Evolutionary conservation across 345 rosid genomes (phyloP), one percentile per base, ranked within the genome.

Genomic region (Boechera divaricarpa): DNA sequence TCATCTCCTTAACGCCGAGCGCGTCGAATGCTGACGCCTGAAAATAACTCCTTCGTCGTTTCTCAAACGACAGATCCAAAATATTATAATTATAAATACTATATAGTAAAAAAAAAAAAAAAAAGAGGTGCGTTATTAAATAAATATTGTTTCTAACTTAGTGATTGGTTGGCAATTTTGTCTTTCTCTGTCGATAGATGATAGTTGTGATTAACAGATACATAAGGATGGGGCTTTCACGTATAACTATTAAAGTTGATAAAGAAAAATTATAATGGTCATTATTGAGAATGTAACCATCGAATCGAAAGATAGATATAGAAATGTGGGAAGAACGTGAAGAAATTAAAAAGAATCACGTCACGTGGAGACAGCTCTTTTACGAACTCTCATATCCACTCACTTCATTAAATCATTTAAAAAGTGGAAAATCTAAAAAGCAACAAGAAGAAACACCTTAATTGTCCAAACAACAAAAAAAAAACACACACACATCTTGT

Each of bases 291-390:
- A 65, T 33, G 65, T 55, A 32, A 64, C 48, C 52, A 54, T 73
- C 77, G 56, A 73, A 44, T 42, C 64, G 36, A 24, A 64, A 64
- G 64, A 55, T 74, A 5, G 24, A 67, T 48, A 15, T 15, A 38
- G 61, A 49, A 67, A 58, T 67, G 79, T 75, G 73, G 67, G 28
- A 67, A 59, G 68, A 75, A 63, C 77, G 70, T 73, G 71, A 64
- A 65, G 65, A 55, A 55, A 74, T 54, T 3, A 39, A 62, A 36
- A 59, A 38, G 67, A 59, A 75, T 75, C 74, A 75, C 79, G 45
- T 59, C 79, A 75, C 79, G 74, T 75, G 62, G 48, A 53, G 79
- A 75, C 69, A 67, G 79, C 69, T 75, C 73, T 67, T 58, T 66
- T 16, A 28, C 51, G 66, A 60, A 53, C 70, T 47, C 63, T 36